Conservation (phyloP, 192 early-diverging fungal genomes). For the Chytriomyces hyalinus region DNA sequence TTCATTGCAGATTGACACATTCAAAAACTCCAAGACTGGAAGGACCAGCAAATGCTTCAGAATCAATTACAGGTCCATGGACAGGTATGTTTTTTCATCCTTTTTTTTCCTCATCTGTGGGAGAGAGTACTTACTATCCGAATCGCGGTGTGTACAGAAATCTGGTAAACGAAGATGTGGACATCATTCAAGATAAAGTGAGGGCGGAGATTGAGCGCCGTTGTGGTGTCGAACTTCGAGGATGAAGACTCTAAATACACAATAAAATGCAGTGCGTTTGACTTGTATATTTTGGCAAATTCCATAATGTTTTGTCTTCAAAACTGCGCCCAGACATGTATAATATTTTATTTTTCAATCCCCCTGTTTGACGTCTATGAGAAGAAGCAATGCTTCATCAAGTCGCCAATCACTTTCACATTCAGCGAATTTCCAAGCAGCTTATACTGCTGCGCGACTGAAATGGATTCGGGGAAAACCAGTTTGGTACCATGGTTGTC, state of each 20-base stretch:
- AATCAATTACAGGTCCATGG: slow-evolving; percentile 97
- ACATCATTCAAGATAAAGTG: slow-evolving; percentile 84
- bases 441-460: slow-evolving; percentile 77
- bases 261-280: too few relatives aligned
- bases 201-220: slow-evolving; percentile 65
- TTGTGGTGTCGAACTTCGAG: slow-evolving; percentile 81
- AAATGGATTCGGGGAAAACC: slow-evolving; percentile 71
- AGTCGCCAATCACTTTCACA: slow-evolving; percentile 75
- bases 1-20: slow-evolving; percentile 75
- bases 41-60: slow-evolving; percentile 85
- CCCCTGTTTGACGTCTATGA: neutral
- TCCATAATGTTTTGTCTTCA: too few relatives aligned
- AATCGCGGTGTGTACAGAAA: slow-evolving; percentile 58
- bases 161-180: slow-evolving; percentile 93
- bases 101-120: neutral
- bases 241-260: neutral
- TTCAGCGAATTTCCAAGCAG: slow-evolving; percentile 92
- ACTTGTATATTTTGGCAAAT: too few relatives aligned
- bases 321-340: too few relatives aligned
- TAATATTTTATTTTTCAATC: neutral
- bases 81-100: slow-evolving; percentile 60
- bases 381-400: slow-evolving; percentile 60
- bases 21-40: slow-evolving; percentile 85
- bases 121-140: too few relatives aligned
- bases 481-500: slow-evolving; percentile 48